Conservation (phyloP, 164 flowering plant genomes). For the Stephania yunnanensis region DNA sequence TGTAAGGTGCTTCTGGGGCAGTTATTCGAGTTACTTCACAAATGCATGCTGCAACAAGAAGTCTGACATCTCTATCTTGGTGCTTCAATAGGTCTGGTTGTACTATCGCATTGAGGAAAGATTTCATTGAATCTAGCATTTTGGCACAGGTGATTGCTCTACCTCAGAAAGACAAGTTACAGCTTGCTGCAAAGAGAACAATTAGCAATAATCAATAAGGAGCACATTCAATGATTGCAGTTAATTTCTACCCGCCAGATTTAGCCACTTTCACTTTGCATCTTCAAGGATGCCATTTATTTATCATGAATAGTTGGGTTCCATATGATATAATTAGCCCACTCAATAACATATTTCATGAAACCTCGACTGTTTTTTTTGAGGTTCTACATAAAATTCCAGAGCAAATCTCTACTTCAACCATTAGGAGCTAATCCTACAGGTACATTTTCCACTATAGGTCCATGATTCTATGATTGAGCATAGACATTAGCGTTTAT, state of each 20-base stretch:
- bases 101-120: slow-evolving; percentile 64
- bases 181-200: slow-evolving; percentile 59
- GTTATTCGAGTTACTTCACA: slow-evolving; percentile 95
- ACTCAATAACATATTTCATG: background rate
- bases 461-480: background rate
- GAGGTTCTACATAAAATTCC: background rate
- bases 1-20: slow-evolving; percentile 95
- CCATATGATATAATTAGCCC: background rate
- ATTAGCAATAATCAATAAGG: background rate
- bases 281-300: no score
- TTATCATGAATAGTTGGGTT: no score
- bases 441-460: background rate
- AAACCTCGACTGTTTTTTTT: background rate
- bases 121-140: slow-evolving; percentile 66
- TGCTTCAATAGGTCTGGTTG: slow-evolving; percentile 78
- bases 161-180: slow-evolving; percentile 64
- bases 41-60: slow-evolving; percentile 85
- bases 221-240: background rate
- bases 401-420: background rate
- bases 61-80: slow-evolving; percentile 82
- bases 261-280: no score
- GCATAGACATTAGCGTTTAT: background rate
- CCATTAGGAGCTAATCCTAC: background rate
- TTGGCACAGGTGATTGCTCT: slow-evolving; percentile 76
- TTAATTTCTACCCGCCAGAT: background rate